Evolutionary conservation across 2,329 filamentous ascomycete genomes (phyloP), one percentile per base, ranked within the genome.

Genomic region (Colletotrichum lindemuthianum): DNA sequence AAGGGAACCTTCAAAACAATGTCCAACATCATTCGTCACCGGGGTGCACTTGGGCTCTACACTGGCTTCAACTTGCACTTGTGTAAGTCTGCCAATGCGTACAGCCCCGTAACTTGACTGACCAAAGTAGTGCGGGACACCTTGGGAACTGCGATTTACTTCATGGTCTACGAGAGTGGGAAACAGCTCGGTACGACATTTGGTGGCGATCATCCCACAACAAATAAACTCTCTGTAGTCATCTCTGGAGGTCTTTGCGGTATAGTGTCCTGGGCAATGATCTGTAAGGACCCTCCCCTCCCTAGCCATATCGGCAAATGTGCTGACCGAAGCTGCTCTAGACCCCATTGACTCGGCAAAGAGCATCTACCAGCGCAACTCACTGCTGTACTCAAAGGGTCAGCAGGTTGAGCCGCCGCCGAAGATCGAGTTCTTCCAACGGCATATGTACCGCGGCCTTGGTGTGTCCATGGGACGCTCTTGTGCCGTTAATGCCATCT

Each of bases 131-230:
- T 94, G 71, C 87, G 92, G 66, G 92, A 96, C 77, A 94, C 92
- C 1, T 82, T 96, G 65, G 92, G 92, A 58, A 96, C 92, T 1
- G 87, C 88, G 36, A 92, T 95, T 63, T 96, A 96, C 76, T 96
- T 96, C 73, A 92, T 92, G 79, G 94, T 92, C 36, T 96, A 96
- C 75, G 92, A 96, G 77, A 93, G 91, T 74, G 88, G 88, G 70
- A 96, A 96, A 74, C 92, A 96, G 75, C 79, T 95, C 32, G 85
- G 93, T 68, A 92, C 90, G 16, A 92, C 92, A 13, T 88, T 91
- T 68, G 87, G 86, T 45, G 86, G 90, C 51, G 90, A 91, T 68
- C 85, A 85, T 66, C 88, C 89, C 8, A 88, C 91, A n/a, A 92
- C 90, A 52, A 91, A 91, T 72, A 91, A 92, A n/a, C 75, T 92